Evolutionary conservation across 257 asterid genomes (phyloP), one percentile per base, ranked within the genome.

Genomic region (Ocimum tenuiflorum): DNA sequence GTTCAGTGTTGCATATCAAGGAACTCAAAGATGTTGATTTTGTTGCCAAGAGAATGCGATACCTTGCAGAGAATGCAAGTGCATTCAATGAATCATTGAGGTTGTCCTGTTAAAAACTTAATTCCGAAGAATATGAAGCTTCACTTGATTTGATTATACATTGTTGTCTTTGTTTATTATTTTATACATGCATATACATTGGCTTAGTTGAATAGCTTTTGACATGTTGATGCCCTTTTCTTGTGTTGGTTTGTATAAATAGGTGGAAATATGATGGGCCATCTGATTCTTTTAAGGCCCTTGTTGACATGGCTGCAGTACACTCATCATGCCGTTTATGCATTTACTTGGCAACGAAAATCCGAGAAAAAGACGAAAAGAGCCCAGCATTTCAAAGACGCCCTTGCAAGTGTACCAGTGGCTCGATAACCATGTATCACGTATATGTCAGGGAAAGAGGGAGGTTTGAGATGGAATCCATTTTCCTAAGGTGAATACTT

Each of bases 181-280:
- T 24, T 24, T 24, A 24, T 24, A 24, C 31, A 24, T 24, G 31
- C 3, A 4, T 24, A 24, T 24, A 1, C 1, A 1, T 31, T 31
- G 31, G 36, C 36, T 45, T 33, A 7, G 5, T 39, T 36, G 56
- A 57, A 70, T 9, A 31, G 36, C 36, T 31, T 31, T 31, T 31
- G 36, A 31, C 36, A 10, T 33, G 45, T 23, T 15, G n/a, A 61
- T 7, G 48, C 11, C 45, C 19, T 56, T 60, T 13, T 42, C 3
- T 50, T 17, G 48, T 46, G 7, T 45, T n/a, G 24, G 53, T 60
- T 42, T 67, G 47, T 49, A 15, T 68, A 35, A 61, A 59, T 63
- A 94, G 99, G 87, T 94, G 99, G 99, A 94, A 94, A 74, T 84
- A 73, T 66, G 97, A 90, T 58, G 99, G 97, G 57, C 99, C 96